Evolutionary conservation across 345 rosid species (phyloP), one percentile per base, ranked within the genome.

Genomic region (Syzygium jambos): DNA sequence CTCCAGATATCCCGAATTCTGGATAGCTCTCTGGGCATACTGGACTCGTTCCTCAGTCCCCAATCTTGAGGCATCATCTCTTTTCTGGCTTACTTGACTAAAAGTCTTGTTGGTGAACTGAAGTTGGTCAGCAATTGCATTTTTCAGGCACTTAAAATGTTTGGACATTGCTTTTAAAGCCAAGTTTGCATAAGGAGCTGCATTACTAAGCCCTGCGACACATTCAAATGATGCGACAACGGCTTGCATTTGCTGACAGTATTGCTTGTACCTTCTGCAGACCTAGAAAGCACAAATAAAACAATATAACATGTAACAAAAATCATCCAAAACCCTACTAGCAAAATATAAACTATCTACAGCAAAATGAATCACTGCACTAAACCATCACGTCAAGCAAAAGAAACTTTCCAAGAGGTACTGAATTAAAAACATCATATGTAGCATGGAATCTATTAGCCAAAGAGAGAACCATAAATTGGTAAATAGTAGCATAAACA

Each of bases 151-250:
- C 86, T 90, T 93, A 90, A 96, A 96, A 90, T 96, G 96, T 86
- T 95, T 96, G 38, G 97, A 96, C 93, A 96, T 91, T 86, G 95
- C 93, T 90, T 93, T 95, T 89, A 96, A 85, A 43, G 97, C 94
- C 87, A 95, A 88, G 88, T 84, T 93, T 27, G 96, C 96, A 51
- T 90, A 96, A 3, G 99, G 99, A 82, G 99, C 95, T 53, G 97
- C 99, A 84, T 95, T 96, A 41, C 96, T 96, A 3, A 96, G 93
- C 87, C 98, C 99, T 1, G 99, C 94, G 10, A 96, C 98, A 34
- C 92, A 95, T 89, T 95, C 96, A 27, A 96, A 96, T 19, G 97
- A 95, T 14, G 95, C 95, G 85, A 95, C 93, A 41, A 95, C 96
- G 38, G 93, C 92, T 90, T 96, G 96, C 91, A 96, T 93, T 88